Conservation (phyloP, 1,284 basidiomycete species). For the Entoloma clypeatum region DNA sequence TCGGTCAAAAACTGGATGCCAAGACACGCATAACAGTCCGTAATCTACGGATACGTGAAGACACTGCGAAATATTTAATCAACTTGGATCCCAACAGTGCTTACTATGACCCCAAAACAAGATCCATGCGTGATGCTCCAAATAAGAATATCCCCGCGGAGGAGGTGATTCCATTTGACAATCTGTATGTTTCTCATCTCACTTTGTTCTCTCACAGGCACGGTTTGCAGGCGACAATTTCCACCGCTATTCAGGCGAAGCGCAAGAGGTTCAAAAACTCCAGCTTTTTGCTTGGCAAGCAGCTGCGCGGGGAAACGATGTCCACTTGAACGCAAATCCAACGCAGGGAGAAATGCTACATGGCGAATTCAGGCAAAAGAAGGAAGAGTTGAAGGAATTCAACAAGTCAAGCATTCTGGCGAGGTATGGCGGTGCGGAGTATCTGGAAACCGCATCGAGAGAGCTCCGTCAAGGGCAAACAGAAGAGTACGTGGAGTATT, state of each 20-base stretch:
- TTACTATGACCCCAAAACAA: conserved; percentile 99
- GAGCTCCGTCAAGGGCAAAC: conserved; percentile 93
- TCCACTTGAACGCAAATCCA: conserved; percentile 95
- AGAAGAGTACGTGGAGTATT: conserved; percentile 98
- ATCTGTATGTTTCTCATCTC: conserved; percentile 4
- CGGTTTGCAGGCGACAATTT: conserved; percentile 97
- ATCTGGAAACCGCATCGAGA: conserved; percentile 82
- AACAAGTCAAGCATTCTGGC: conserved; percentile 84
- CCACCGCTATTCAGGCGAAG: conserved; percentile 84
- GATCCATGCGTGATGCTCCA: conserved; percentile 99
- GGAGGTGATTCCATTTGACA: conserved; percentile 57
- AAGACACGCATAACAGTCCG: conserved; percentile 98
- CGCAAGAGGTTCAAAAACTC: conserved; percentile 85
- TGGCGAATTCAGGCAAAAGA: conserved; percentile 88
- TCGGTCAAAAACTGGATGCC: conserved; percentile 96
- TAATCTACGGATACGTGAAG: conserved; percentile 97
- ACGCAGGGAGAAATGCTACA: conserved; percentile 93
- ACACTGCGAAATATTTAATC: conserved; percentile 98
- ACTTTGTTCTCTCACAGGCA: conserved; percentile 46
- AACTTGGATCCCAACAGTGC: conserved; percentile 95
- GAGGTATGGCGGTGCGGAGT: conserved; percentile 93
- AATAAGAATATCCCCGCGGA: conserved; percentile 72
- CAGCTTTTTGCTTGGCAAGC: conserved; percentile 99
- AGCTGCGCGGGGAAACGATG: conserved; percentile 87
- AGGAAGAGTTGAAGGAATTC: conserved; percentile 85